Evolutionary conservation across 805 yeast genomes (phyloP), one percentile per base, ranked within the genome.

Genomic region (Ogataea nitratoaversa): DNA sequence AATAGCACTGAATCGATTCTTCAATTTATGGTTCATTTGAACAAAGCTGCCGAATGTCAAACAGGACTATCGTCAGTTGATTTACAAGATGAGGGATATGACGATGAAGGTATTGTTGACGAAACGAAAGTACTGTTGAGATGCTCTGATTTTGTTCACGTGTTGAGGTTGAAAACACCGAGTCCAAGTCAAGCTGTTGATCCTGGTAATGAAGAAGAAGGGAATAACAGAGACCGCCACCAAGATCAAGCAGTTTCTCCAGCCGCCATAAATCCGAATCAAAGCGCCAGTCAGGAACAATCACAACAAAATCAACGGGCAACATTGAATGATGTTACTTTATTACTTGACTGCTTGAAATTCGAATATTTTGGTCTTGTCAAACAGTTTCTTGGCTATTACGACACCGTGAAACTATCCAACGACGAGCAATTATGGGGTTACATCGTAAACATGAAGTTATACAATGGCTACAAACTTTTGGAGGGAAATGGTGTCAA

Each of bases 361-460:
- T 36, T 30, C 5, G 31, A 23, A 20, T 30, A 32, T 16, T 32
- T 12, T 30, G 30, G 31, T 30, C n/a, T 33, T 16, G 19, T 36
- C 30, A 18, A 28, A 8, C 14, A 19, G 4, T 24, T 37, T 3
- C 8, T 38, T n/a, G 9, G 22, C 11, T 30, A 30, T 29, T 38
- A 22, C 16, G 37, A 38, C 22, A 18, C n/a, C 8, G 42, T 38
- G 7, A 34, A 25, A 9, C 37, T 56, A 12, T 32, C 40, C 2
- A 32, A 46, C 2, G 51, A 52, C 30, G 37, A 41, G 3, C 31
- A 37, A 9, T 40, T 56, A 16, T 56, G 60, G 60, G 39, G 32
- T 4, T 38, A 40, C 20, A 47, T 56, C 13, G 34, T 49, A 28
- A 44, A 49, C 5, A 13, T 45, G 2, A 50, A 42, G 27, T 41